Base-by-base conservation (phyloP, 306 rosid species). In the Acacia melanoxylon region DNA sequence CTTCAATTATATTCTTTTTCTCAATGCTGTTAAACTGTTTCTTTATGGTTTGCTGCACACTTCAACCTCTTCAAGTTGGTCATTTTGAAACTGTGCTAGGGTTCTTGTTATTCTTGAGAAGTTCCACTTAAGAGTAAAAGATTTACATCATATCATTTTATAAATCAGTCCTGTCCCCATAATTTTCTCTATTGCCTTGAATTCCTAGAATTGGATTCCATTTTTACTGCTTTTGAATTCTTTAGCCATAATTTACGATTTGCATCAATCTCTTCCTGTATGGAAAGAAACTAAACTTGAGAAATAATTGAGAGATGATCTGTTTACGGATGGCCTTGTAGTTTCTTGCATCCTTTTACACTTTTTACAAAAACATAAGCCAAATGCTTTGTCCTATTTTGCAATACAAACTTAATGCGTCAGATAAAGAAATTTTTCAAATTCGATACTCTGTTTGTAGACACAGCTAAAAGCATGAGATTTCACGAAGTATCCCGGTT, bases 141-240 rank as follows among this genome's bases (percentile, higher is more conserved):
- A 13, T 69, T 62, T 73, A 45, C 73, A 63, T 31, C 56, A 56
- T 54, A 35, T 41, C 65, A 58, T 58, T 58, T 58, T 58, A 19
- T 20, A 67, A 73, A 35, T 81, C 58, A 49, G 66, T 42, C 61
- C 72, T 41, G 76, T 72, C 52, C 51, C 61, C 71, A 62, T 29
- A 42, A 37, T 63, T 79, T 16, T 40, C 68, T 69, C 66, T 45
- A 61, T 51, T 82, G 45, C 58, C 54, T 35, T 33, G 58, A 63
- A 22, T 68, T 69, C 72, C 72, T 62, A 29, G 14, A 31, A 41
- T 63, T 65, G 45, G 54, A 69, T 72, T 65, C 35, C 13, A 68
- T 66, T 78, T 61, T 31, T 59, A 49, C 61, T 66, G 59, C 17
- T 74, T 78, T 44, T 37, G n/a, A 58, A 35, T 85, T 72, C 68